A percentile compares a stretch with the other conserved stretches of the same genome.
These are phyloP conservation scores for Cladosporium austrohemisphaericum DNA, from an alignment of 2,329 filamentous ascomycete genomes.

Conservation along the genomic window DNA sequence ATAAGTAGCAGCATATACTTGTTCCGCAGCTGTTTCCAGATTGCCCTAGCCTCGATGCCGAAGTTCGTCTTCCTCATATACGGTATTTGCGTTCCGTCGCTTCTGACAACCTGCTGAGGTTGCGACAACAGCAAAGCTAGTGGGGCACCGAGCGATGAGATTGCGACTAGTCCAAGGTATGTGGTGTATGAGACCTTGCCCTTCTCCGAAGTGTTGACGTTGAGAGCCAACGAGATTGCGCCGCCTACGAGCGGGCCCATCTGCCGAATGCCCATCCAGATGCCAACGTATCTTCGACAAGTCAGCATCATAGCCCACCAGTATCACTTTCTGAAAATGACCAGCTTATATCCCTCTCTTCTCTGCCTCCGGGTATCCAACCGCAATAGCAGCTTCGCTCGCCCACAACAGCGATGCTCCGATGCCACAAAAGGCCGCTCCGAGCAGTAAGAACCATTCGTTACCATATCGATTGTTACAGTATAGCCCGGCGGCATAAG, in stretches of 20 bases:
- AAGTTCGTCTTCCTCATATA: conserved; percentile 35
- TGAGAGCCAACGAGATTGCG: conserved; percentile 15
- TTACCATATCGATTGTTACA: conserved; percentile 49
- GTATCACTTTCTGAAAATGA: background rate
- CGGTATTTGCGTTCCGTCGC: conserved; percentile 38
- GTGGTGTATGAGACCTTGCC: conserved; percentile 18
- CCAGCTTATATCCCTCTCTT: conserved; percentile 12
- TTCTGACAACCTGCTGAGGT: conserved; percentile 40
- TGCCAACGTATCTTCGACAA: conserved; percentile 36
- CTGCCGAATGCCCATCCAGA: conserved; percentile 34
- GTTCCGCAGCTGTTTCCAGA: conserved; percentile 32
- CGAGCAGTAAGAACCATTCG: conserved; percentile 49
- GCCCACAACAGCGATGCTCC: conserved; percentile 50
- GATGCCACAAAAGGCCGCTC: conserved; percentile 46
- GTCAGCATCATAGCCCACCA: conserved; percentile 57
- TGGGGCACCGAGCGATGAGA: conserved; percentile 36
- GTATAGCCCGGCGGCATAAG: conserved; percentile 48
- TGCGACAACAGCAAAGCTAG: conserved; percentile 39
- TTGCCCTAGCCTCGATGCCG: conserved; percentile 35
- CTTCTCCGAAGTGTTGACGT: conserved; percentile 14
- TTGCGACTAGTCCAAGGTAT: conserved; percentile 20
- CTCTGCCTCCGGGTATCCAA: conserved; percentile 40
- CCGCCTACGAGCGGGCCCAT: conserved; percentile 58
- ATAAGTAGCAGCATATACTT: conserved; percentile 38
- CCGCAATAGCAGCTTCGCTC: conserved; percentile 47